These are phyloP conservation scores for Colletotrichum theobromicola DNA, from an alignment of 2,329 filamentous ascomycete species.

Conservation along the genomic window DNA sequence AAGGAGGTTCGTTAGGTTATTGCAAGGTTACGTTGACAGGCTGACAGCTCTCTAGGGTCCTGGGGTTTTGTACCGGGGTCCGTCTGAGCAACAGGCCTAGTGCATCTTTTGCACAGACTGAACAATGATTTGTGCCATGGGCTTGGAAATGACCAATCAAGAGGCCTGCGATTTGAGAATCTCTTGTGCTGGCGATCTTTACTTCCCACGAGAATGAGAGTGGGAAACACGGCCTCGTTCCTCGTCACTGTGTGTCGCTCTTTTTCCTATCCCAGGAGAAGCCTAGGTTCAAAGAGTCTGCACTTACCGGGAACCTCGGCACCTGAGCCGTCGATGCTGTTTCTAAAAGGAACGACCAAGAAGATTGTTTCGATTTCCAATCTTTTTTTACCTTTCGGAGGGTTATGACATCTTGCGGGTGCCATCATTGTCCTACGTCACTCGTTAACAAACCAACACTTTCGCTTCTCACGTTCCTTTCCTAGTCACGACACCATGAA, in stretches of 20 bases:
- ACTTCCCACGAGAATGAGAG: neutral
- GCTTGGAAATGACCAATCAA: neutral
- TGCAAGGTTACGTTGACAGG: neutral
- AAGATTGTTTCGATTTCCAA: constrained; percentile 2
- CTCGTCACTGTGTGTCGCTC: neutral
- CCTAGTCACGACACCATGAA: neutral
- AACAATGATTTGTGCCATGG: neutral
- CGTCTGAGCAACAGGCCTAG: neutral
- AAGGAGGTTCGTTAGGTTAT: neutral
- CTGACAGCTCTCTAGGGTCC: neutral
- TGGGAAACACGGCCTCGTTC: neutral
- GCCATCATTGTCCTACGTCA: neutral
- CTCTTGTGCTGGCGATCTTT: neutral
- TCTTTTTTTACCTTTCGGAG: neutral
- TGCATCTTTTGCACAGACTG: neutral
- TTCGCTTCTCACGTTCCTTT: constrained; percentile 4
- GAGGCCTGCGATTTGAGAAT: neutral
- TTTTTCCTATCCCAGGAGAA: neutral
- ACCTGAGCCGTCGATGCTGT: neutral
- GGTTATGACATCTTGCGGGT: neutral
- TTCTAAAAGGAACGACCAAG: neutral
- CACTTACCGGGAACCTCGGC: neutral
- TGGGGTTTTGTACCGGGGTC: neutral
- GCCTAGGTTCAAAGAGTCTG: neutral
- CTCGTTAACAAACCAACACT: neutral